Evolutionary conservation across 805 yeast genomes (phyloP).

Genomic region (Saturnispora quitensis): DNA sequence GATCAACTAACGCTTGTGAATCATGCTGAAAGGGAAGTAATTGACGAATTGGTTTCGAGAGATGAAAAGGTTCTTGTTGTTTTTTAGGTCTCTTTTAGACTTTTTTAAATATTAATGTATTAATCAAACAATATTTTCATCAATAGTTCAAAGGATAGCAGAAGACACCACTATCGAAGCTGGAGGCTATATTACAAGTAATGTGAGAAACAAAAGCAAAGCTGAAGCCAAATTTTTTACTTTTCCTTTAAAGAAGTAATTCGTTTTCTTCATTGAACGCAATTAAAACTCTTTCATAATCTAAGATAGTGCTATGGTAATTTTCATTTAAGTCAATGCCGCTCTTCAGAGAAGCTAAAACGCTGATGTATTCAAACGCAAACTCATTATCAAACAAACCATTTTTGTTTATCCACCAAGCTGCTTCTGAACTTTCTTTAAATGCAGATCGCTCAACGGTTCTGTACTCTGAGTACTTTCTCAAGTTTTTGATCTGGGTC

Average conservation of each 20-base stretch:
- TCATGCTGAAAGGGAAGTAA: slow-evolving; percentile 7
- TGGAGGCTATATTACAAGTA: background rate
- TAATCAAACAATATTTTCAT: too few species aligned
- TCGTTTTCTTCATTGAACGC: slow-evolving; percentile 7
- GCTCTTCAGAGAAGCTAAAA: background rate
- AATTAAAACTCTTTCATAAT: background rate
- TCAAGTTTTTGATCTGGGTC: slow-evolving; percentile 1
- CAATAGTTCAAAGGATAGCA: background rate
- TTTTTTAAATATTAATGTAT: background rate
- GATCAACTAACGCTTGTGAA: slow-evolving; percentile 20
- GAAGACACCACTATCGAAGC: background rate
- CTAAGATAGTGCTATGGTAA: slow-evolving; percentile 1
- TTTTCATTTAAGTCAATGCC: background rate
- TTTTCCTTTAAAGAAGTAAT: background rate
- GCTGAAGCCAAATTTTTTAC: too few species aligned
- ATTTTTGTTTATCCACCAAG: background rate
- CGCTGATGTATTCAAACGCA: slow-evolving; percentile 4
- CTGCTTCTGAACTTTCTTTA: background rate
- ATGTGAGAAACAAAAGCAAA: too few species aligned
- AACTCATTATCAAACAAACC: background rate
- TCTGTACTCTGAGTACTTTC: background rate
- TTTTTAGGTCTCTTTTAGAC: slow-evolving; percentile 8
- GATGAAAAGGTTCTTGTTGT: slow-evolving; percentile 22
- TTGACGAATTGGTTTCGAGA: slow-evolving; percentile 13
- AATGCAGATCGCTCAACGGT: background rate